Percentiles rank a stretch among this genome's conserved stretches.
These are phyloP conservation scores for Hibiscus trionum DNA, from an alignment of 345 rosid species.

Conservation along the genomic window DNA sequence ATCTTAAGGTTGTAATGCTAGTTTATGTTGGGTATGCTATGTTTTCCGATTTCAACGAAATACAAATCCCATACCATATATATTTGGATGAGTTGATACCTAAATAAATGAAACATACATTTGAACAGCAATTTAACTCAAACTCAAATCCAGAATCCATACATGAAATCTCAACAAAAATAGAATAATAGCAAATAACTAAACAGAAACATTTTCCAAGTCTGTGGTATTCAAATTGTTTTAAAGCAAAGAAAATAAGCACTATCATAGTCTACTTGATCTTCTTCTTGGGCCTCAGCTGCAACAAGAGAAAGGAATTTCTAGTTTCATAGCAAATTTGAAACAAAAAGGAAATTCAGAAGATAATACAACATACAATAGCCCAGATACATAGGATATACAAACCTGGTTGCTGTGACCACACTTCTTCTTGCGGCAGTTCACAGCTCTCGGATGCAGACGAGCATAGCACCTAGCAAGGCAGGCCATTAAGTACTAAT, in stretches of 20 bases:
- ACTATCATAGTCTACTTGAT: conserved; percentile 35
- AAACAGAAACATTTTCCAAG: not conserved
- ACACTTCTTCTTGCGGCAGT: conserved; percentile 97
- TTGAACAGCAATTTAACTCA: not conserved
- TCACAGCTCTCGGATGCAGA: conserved; percentile 89
- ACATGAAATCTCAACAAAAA: not conserved
- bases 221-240: not conserved
- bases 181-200: not conserved
- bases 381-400: not conserved
- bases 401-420: conserved; percentile 97
- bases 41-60: not conserved
- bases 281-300: conserved; percentile 99
- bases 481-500: not conserved
- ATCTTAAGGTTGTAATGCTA: not conserved
- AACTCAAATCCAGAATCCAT: not conserved
- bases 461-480: conserved; percentile 2
- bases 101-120: not conserved
- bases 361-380: not conserved
- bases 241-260: not conserved
- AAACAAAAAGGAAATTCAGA: not conserved
- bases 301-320: conserved; percentile 12
- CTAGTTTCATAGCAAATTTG: not conserved
- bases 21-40: not conserved
- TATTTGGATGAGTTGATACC: not conserved
- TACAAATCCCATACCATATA: not conserved